These are phyloP conservation scores for Chaetomium sp. DNA, from an alignment of 2,329 filamentous ascomycete species.

Conservation along the genomic window DNA sequence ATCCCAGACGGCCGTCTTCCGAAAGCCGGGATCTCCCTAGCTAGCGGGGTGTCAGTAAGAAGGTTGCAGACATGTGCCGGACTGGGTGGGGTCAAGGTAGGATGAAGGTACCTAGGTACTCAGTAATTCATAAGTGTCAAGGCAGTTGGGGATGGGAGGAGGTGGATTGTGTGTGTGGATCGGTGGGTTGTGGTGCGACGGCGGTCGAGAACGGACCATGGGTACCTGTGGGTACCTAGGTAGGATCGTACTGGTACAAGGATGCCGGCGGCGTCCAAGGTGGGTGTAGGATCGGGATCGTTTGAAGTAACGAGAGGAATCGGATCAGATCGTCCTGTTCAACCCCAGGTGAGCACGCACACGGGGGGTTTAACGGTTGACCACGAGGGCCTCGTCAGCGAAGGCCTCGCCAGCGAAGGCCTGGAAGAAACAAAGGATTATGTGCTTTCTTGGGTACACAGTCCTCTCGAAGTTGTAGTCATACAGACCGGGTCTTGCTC, in stretches of 20 bases:
- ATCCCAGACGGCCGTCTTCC: conserved; percentile 12
- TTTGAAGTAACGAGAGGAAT: neutral
- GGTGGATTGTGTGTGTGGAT: neutral
- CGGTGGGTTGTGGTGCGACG: neutral
- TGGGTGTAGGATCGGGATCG: neutral
- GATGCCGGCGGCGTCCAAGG: neutral
- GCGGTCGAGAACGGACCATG: neutral
- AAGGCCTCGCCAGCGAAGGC: neutral
- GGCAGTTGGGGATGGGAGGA: neutral
- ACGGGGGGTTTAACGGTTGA: neutral
- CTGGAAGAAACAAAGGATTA: neutral
- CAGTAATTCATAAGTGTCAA: neutral
- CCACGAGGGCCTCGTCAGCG: neutral
- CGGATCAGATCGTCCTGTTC: conserved; percentile 1
- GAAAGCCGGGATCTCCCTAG: conserved; percentile 11
- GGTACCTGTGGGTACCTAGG: neutral
- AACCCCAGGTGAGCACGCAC: neutral
- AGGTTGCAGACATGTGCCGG: conserved; percentile 2
- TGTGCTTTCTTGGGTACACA: neutral
- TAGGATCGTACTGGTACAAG: neutral
- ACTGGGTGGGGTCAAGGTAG: conserved; percentile 1
- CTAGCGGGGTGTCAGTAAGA: neutral
- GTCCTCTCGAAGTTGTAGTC: neutral
- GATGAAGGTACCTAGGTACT: neutral
- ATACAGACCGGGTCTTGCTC: neutral